Conservation (phyloP, 2,329 filamentous ascomycete species). For the Xylariaceae sp. region DNA sequence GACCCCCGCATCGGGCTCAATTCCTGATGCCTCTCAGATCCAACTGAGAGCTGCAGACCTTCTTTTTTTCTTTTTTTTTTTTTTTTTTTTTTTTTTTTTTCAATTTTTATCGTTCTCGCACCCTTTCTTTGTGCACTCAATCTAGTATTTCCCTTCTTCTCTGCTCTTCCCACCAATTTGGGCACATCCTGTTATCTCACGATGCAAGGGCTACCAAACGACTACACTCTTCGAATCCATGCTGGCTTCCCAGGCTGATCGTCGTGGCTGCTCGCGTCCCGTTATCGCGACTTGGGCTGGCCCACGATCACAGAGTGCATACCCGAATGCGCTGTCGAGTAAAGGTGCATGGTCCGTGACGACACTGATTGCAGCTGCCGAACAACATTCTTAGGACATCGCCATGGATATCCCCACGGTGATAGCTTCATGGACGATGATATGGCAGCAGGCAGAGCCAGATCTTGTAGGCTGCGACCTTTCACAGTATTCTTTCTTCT, state of each 20-base stretch:
- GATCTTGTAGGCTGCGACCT: not conserved
- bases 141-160: not conserved
- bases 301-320: not conserved
- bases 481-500: not conserved
- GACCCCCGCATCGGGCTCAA: constrained; percentile 22
- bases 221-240: not conserved
- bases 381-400: not conserved
- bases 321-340: not conserved
- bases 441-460: not conserved
- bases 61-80: constrained; percentile 3
- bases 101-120: not conserved
- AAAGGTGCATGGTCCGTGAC: not conserved
- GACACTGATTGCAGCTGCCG: not conserved
- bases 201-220: not conserved
- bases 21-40: constrained; percentile 15
- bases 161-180: too few relatives aligned
- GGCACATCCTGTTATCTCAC: too few relatives aligned
- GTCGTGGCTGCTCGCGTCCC: not conserved
- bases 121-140: too few relatives aligned
- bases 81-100: not conserved
- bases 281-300: not conserved
- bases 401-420: not conserved
- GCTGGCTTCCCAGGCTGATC: not conserved
- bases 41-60: constrained; percentile 6
- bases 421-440: not conserved